Evolutionary conservation across 1,284 basidiomycete genomes (phyloP).

Genomic region (Trametes polyzona): DNA sequence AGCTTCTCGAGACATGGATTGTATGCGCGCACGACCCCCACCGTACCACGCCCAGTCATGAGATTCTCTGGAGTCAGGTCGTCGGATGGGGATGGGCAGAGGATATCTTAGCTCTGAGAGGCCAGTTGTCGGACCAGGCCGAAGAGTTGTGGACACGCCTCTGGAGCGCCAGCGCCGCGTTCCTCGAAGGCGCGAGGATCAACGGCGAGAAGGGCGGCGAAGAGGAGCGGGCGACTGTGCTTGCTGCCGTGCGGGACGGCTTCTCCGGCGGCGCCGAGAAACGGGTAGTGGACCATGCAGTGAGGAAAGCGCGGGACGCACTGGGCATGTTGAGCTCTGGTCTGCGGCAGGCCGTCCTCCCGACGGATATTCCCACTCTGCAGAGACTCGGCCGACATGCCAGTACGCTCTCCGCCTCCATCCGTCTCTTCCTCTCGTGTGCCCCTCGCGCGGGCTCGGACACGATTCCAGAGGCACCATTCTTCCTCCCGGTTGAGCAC

Average conservation of each 20-base stretch:
- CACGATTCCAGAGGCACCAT: slow-evolving; percentile 49
- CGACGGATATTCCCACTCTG: slow-evolving; percentile 25
- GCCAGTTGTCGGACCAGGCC: slow-evolving; percentile 27
- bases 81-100: slow-evolving; percentile 75
- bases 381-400: slow-evolving; percentile 39
- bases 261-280: slow-evolving; percentile 49
- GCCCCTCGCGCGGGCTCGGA: slow-evolving; percentile 45
- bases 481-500: slow-evolving; percentile 56
- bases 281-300: slow-evolving; percentile 39
- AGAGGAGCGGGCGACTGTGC: slow-evolving; percentile 51
- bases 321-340: slow-evolving; percentile 23
- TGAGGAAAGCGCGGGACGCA: slow-evolving; percentile 39
- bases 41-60: slow-evolving; percentile 82
- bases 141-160: slow-evolving; percentile 47
- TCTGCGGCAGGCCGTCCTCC: slow-evolving; percentile 16
- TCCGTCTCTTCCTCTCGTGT: slow-evolving; percentile 69
- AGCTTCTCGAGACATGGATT: slow-evolving; percentile 73
- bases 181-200: slow-evolving; percentile 74
- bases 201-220: slow-evolving; percentile 74
- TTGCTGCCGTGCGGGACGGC: slow-evolving; percentile 40
- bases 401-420: slow-evolving; percentile 46
- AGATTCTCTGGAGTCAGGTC: slow-evolving; percentile 89
- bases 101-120: slow-evolving; percentile 51
- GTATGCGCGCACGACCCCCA: slow-evolving; percentile 90
- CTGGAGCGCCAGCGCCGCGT: slow-evolving; percentile 65